Percentiles rank a stretch among this genome's conserved stretches.
These are phyloP conservation scores for Leucoagaricus sp. DNA, from an alignment of 1,284 basidiomycete species.

Conservation along the genomic window DNA sequence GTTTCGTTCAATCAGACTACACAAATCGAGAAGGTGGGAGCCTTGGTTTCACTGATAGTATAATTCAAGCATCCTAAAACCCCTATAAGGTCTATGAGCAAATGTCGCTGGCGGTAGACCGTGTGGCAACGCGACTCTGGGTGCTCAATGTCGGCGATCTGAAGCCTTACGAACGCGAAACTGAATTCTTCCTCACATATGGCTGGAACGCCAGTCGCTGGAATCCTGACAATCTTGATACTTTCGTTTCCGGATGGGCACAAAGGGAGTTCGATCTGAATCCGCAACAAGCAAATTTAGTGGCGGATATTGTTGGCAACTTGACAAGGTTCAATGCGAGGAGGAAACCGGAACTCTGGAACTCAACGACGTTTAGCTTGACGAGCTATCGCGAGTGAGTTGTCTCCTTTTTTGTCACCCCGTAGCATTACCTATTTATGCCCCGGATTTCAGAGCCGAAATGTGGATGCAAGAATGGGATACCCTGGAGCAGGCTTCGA, in stretches of 20 bases:
- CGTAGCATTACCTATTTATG: neutral
- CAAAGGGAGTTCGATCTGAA: constrained; percentile 66
- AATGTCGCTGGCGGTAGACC: constrained; percentile 58
- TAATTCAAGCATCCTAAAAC: constrained; percentile 4
- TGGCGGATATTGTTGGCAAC: constrained; percentile 56
- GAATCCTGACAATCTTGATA: constrained; percentile 51
- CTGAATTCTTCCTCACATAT: constrained; percentile 70
- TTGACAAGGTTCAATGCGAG: constrained; percentile 62
- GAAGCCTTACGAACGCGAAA: constrained; percentile 71
- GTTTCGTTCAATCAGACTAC: constrained; percentile 30
- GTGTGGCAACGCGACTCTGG: constrained; percentile 56
- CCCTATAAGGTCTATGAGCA: constrained; percentile 54
- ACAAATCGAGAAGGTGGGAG: constrained; percentile 49
- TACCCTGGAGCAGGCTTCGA: constrained; percentile 48
- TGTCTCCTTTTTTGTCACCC: neutral
- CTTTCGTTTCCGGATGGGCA: constrained; percentile 59
- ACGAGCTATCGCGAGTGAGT: constrained; percentile 68
- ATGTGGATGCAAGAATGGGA: constrained; percentile 51
- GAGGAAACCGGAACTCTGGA: constrained; percentile 68
- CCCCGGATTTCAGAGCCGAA: constrained; percentile 46
- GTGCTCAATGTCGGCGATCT: constrained; percentile 69
- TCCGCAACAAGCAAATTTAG: constrained; percentile 36
- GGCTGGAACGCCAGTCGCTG: constrained; percentile 60
- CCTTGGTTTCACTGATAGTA: no score
- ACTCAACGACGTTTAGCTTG: constrained; percentile 61